Evolutionary conservation across 257 asterid genomes (phyloP), one percentile per base, ranked within the genome.

Genomic region (Verbena officinalis): DNA sequence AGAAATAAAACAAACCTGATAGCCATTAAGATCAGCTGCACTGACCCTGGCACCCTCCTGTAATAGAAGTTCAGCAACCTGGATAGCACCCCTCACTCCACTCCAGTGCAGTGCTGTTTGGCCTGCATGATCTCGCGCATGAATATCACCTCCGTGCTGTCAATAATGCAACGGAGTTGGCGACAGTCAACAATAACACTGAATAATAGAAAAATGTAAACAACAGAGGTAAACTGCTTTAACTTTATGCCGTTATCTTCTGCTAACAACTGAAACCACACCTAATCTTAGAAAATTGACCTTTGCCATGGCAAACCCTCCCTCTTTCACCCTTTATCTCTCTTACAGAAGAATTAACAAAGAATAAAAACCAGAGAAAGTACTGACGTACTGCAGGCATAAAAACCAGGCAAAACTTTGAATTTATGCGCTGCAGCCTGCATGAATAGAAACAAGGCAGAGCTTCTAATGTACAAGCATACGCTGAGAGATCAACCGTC

Each of bases 91-190:
- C 78, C 96, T 86, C 63, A 94, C 99, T 46, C 96, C 95, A 85
- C 96, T 90, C 99, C 99, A 94, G 62, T 94, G 99, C 82, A 94
- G 76, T 54, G 98, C 99, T 17, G 98, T 88, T 84, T 94, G 98
- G 34, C 99, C 96, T 3, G 95, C 82, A 79, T 88, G 95, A 74
- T 94, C 99, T 16, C 95, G 78, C 14, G 98, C 99, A 79, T 70
- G 80, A 54, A 86, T 81, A 72, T 90, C 95, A 71, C 90, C 96
- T 24, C 99, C 99, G 7, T 83, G 98, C 99, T 94, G 95, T 71
- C 64, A 72, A 76, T 57, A n/a, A 62, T 67, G 64, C 62, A 69
- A 69, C 70, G 75, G 56, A 48, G 15, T 49, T 42, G 66, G 42
- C 48, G 54, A 42, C 51, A 49, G 36, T 46, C 59, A 23, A 45